Conservation (phyloP, 352 stramenopile genomes). For the Globisporangium cederbergense region DNA sequence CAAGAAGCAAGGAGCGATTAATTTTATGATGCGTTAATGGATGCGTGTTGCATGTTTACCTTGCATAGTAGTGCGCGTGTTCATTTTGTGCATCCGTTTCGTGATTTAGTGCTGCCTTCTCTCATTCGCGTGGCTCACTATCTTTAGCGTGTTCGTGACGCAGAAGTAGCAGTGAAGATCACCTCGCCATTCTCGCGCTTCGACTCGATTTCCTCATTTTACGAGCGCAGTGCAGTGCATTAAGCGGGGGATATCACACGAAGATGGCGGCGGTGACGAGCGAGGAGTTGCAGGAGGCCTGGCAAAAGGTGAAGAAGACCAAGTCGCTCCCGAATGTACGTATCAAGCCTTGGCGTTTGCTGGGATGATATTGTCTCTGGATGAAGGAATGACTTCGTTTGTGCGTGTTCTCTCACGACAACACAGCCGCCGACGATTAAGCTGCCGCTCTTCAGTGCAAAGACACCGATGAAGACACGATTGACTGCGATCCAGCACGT, state of each 20-base stretch:
- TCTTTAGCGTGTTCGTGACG: conserved; percentile 3
- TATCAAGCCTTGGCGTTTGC: background rate
- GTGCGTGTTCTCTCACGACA: background rate
- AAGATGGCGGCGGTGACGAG: conserved; percentile 57
- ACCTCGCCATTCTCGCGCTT: background rate
- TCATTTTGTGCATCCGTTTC: conserved; percentile 11
- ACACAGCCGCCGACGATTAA: conserved; percentile 55
- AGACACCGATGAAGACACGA: conserved; percentile 56
- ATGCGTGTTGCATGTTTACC: conserved; percentile 2
- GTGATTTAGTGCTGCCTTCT: background rate
- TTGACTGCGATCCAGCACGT: conserved; percentile 59
- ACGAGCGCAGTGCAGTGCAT: background rate
- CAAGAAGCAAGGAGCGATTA: conserved; percentile 78
- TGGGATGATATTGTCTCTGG: background rate
- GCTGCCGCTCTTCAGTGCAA: conserved; percentile 48
- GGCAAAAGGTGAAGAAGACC: conserved; percentile 67
- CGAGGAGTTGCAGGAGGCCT: conserved; percentile 63
- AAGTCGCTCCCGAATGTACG: conserved; percentile 42
- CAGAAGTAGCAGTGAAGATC: background rate
- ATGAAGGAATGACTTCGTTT: background rate
- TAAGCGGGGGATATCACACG: background rate
- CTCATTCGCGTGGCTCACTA: background rate
- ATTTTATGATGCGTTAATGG: conserved; percentile 75
- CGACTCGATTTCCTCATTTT: background rate
- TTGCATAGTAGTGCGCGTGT: background rate